phyloP scores from a whole-genome alignment of 106 monocot genomes.

The Apostasia shenzhenica region DNA sequence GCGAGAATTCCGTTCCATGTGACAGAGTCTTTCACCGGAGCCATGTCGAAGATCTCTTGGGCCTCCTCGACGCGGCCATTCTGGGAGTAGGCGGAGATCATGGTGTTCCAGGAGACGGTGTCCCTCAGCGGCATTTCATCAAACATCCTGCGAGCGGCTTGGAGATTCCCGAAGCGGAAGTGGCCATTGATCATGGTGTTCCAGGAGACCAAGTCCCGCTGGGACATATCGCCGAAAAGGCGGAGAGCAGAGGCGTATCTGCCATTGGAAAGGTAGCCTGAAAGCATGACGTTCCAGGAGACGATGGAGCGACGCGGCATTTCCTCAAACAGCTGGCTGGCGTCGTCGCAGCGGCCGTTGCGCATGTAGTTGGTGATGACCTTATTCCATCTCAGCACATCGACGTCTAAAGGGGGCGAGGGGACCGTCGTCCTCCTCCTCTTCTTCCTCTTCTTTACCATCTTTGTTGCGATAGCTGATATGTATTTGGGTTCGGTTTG shows the following conservation, averaged over 20 bases:
- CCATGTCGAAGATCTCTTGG: constrained; percentile 29
- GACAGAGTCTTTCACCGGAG: constrained; percentile 36
- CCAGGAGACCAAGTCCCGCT: constrained; percentile 38
- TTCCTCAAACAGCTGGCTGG: constrained; percentile 33
- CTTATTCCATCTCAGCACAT: constrained; percentile 41
- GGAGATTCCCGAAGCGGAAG: constrained; percentile 25
- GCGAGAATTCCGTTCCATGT: constrained; percentile 58
- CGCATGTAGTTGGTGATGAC: constrained; percentile 45
- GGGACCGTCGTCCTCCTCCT: background rate
- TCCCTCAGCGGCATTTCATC: constrained; percentile 48
- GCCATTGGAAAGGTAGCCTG: constrained; percentile 41
- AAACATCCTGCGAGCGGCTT: constrained; percentile 36
- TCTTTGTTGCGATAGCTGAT: background rate
- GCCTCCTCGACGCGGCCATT: constrained; percentile 39
- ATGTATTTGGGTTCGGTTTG: background rate
- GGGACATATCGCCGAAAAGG: constrained; percentile 36
- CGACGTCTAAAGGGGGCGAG: constrained; percentile 1
- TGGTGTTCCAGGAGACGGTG: constrained; percentile 51
- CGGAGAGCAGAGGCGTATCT: constrained; percentile 22
- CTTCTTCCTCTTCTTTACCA: background rate
- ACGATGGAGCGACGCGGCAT: constrained; percentile 48
- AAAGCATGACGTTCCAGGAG: constrained; percentile 53
- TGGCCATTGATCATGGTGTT: constrained; percentile 53
- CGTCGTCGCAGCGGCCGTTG: constrained; percentile 26
- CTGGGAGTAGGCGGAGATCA: constrained; percentile 63